Base-by-base conservation (phyloP, 2,329 filamentous ascomycete species). In the Colletotrichum eleusines region DNA sequence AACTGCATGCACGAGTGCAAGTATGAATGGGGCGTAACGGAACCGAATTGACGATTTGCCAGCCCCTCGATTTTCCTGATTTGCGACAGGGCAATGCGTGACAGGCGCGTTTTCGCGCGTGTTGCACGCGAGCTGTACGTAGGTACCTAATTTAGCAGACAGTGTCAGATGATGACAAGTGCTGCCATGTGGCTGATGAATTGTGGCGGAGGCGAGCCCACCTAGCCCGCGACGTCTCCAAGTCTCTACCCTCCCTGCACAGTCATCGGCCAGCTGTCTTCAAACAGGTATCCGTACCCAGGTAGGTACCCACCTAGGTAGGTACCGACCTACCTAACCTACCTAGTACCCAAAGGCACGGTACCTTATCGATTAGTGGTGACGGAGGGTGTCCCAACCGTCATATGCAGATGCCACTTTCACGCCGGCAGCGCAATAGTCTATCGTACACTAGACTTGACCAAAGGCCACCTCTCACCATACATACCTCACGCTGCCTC, bases 381-480 rank as follows among this genome's bases (percentile, higher is more conserved):
- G 33, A 18, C 7, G 33, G n/a, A 26, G 38, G 23, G 28, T 50
- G 44, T 38, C 40, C 50, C 28, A 59, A 59, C 57, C 57, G 55
- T 58, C 23, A 44, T 26, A 14, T 58, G 23, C 38, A 28, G 23
- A 42, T 18, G 38, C 23, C 35, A 40, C 40, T 26, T 31, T 28
- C 5, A 26, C 14, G 9, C 40, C 38, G 16, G 28, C 38, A 16
- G 28, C 28, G 55, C 38, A n/a, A 33, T 16, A 46, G 42, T n/a
- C 9, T 20, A 48, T 60, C 44, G 14, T 48, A 12, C 20, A 20
- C 31, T 40, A 18, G 44, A 35, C n/a, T 26, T 57, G 20, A 18
- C 35, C 58, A 61, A 46, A 61, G 59, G 59, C 59, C 59, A 62
- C 46, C 33, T 62, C 44, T 51, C 33, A 57, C 46, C 59, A 18